Evolutionary conservation across 441 rosid genomes (phyloP).

Genomic region (Rhodomyrtus psidioides): DNA sequence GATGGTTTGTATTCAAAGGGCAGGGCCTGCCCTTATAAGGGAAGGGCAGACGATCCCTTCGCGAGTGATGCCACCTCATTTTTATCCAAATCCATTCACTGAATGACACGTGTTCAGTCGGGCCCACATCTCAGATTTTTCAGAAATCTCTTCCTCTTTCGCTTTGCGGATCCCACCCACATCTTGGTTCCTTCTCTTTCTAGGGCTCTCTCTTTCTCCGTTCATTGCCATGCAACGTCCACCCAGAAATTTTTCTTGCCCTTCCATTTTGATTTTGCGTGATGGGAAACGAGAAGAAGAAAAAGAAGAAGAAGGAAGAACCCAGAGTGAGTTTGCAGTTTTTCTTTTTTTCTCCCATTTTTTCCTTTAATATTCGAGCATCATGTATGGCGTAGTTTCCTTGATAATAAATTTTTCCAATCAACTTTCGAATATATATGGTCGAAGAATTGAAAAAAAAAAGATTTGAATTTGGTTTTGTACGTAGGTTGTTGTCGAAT

Average conservation of each 20-base stretch:
- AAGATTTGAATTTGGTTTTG: neutral
- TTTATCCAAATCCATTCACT: too few relatives aligned
- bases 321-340: slow-evolving; percentile 17
- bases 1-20: too few relatives aligned
- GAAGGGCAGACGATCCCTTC: too few relatives aligned
- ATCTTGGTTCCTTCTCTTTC: neutral
- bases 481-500: slow-evolving; percentile 23
- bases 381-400: neutral
- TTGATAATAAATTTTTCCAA: neutral
- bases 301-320: slow-evolving; percentile 7
- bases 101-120: too few relatives aligned
- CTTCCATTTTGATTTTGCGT: neutral
- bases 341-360: neutral
- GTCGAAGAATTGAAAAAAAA: neutral
- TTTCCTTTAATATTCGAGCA: neutral
- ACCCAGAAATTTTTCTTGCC: neutral
- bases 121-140: too few relatives aligned
- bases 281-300: slow-evolving; percentile 22
- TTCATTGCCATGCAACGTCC: neutral
- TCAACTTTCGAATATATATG: neutral
- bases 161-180: neutral
- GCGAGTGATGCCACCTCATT: too few relatives aligned
- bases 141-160: too few relatives aligned
- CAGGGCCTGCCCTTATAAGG: too few relatives aligned
- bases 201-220: neutral